Evolutionary conservation across 257 asterid species (phyloP).

Genomic region (Gentiana dahurica): DNA sequence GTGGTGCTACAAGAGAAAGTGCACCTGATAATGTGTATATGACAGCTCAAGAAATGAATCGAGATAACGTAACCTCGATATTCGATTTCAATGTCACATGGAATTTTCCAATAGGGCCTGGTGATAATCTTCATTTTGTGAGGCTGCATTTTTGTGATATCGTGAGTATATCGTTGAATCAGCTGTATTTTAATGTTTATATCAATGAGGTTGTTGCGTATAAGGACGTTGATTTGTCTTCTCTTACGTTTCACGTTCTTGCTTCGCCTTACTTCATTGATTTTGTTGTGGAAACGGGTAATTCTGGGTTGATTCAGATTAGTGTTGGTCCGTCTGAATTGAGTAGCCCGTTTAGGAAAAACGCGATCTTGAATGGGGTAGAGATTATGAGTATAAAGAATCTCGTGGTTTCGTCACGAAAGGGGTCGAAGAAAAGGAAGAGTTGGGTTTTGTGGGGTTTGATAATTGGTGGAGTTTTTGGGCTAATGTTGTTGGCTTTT

Average conservation of each 20-base stretch:
- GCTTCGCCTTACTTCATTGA: slow-evolving; percentile 65
- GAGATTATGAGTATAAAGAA: slow-evolving; percentile 65
- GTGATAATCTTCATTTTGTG: slow-evolving; percentile 28
- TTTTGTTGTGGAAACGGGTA: slow-evolving; percentile 35
- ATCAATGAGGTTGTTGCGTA: slow-evolving; percentile 48
- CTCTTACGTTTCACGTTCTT: slow-evolving; percentile 39
- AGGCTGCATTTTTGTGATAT: slow-evolving; percentile 73
- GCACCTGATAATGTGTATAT: slow-evolving; percentile 70
- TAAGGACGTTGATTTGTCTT: slow-evolving; percentile 60
- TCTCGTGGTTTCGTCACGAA: slow-evolving; percentile 13
- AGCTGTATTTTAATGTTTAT: slow-evolving; percentile 51
- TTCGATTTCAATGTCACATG: slow-evolving; percentile 54
- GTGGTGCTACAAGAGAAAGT: slow-evolving; percentile 56
- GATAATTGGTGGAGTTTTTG: slow-evolving; percentile 31
- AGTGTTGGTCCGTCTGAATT: slow-evolving; percentile 68
- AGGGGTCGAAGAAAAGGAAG: slow-evolving; percentile 15
- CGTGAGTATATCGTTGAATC: slow-evolving; percentile 42
- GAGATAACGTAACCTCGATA: slow-evolving; percentile 24
- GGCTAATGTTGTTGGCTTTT: slow-evolving; percentile 17
- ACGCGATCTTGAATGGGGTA: slow-evolving; percentile 71
- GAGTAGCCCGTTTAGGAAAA: slow-evolving; percentile 44
- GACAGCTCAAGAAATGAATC: slow-evolving; percentile 74
- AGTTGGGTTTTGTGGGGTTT: slow-evolving; percentile 35
- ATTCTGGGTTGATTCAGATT: slow-evolving; percentile 26
- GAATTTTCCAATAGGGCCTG: slow-evolving; percentile 44